Base-by-base conservation (phyloP, 805 yeast species). In the Candida anglica region DNA sequence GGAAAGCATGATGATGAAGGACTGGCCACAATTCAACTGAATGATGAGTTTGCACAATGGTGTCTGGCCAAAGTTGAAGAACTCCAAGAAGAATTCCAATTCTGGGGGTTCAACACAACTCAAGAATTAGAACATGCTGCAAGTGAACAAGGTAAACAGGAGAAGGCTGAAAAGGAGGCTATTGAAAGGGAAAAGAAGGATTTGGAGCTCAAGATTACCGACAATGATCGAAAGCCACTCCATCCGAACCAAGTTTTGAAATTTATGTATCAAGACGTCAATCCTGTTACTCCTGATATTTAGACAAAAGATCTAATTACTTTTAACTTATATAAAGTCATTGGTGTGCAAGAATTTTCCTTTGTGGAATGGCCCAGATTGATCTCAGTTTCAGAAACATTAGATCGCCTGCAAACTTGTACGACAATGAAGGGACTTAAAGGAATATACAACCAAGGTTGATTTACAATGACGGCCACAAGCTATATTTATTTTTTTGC, bases 11-110 rank as follows among this genome's bases (percentile, higher is more conserved):
- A 52, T 45, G 32, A 42, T 53, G 19, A 37, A 29, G 29, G 52
- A 40, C 23, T 51, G 59, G 16, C 63, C 58, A 30, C 53, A 47
- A 25, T 49, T 43, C 32, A 48, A 40, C 47, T 44, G n/a, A 81
- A 77, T 41, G 86, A 82, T 43, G 80, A 78, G 27, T 67, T 84
- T 30, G 74, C 86, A n/a, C 68, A 69, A 30, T 81, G 88, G 81
- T 86, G 91, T 24, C 55, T 71, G 9, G 63, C 69, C 26, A 58
- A 65, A n/a, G 71, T 77, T 3, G 76, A 73, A 38, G 71, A 71
- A 24, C 64, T 71, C 26, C 66, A 73, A 27, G 78, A 72, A 6
- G 72, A 73, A 25, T 79, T 75, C 46, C 74, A 75, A 22, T 82
- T 81, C 60, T 70, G 73, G 20, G 88, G 88, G 10, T 73, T 77